Evolutionary conservation across 2,329 filamentous ascomycete species (phyloP), one percentile per base, ranked within the genome.

Genomic region (Penicillium sp.): DNA sequence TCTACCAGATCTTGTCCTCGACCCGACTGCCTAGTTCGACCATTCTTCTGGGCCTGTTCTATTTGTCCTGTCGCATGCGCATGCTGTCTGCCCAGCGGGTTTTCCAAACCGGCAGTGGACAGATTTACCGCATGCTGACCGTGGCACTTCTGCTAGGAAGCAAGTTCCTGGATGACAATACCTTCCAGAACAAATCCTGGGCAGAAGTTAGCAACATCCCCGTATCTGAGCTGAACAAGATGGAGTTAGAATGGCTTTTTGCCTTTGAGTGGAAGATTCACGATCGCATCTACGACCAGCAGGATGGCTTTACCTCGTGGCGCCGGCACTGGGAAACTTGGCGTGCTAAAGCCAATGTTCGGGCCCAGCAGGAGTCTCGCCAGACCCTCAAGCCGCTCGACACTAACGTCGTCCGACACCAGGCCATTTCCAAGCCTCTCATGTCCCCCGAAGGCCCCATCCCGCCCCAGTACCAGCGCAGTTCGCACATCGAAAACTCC

Each of bases 151-250:
- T 96, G 44, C 78, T 96, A 46, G 91, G 89, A 52, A 95, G 89
- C 82, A 96, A 96, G 75, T 96, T 95, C 65, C 77, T 95, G 58
- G 91, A 96, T 65, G 91, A 95, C 77, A 95, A 95, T 73, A 96
- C 91, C 5, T 96, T 96, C 73, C 91, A 95, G 78, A 96, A 95
- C 74, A 87, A 89, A 47, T 95, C 91, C 1, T 96, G 91, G 91
- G 89, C 91, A 4, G 91, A 96, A 66, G 91, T 96, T 45, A 95
- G 89, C 71, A 89, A 88, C 54, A 95, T 96, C 58, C 78, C 85
- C 28, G 89, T 95, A 18, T 73, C 80, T 2, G 89, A 95, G 65
- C 79, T 96, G 59, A 95, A 95, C 73, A 77, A 80, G 52, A 81
- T 95, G 68, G 91, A 96, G 75, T 82, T 86, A 62, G 87, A 95